Evolutionary conservation across 257 asterid species (phyloP), one percentile per base, ranked within the genome.

Genomic region (Dorcoceras hygrometricum): DNA sequence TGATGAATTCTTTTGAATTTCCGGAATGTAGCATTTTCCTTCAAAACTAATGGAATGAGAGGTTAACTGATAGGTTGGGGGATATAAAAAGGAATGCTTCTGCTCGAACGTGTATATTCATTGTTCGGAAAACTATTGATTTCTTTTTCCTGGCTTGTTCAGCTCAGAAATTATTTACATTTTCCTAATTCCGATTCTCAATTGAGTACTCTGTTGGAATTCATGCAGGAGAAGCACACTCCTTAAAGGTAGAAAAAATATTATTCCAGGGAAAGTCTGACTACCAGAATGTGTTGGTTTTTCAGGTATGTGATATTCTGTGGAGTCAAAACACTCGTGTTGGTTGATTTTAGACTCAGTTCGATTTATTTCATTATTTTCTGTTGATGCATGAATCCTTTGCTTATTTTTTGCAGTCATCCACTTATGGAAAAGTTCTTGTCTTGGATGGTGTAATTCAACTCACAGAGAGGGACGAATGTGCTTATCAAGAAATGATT

Each of bases 401-500:
- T 69, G 67, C 55, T 73, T 19, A 57, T 29, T 77, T 77, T 39
- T 56, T 85, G 76, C 84, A 93, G 99, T 90, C 99, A 19, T 63
- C 97, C 12, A 88, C 94, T 43, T 93, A 93, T 50, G 99, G 99
- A 25, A 93, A 93, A 78, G 99, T 93, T 75, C 99, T 93, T 67
- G 92, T 90, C 72, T 74, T 93, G 89, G 99, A 93, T 73, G 97
- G 99, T 71, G 99, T 93, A 34, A 93, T 93, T 77, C 99, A 93
- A 69, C 88, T 93, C 54, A 93, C 99, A 0, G 99, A 93, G 80
- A 90, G 99, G 79, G 99, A 93, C 78, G 99, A 93, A 82, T 93
- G 97, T 87, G 96, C 99, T 77, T 93, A 93, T 71, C 99, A 90
- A 79, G 99, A 94, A 79, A 94, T 94, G 99, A 94, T 94, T 64